phyloP scores from a whole-genome alignment of 78 protist species.

The Cavenderia fasciculata region DNA sequence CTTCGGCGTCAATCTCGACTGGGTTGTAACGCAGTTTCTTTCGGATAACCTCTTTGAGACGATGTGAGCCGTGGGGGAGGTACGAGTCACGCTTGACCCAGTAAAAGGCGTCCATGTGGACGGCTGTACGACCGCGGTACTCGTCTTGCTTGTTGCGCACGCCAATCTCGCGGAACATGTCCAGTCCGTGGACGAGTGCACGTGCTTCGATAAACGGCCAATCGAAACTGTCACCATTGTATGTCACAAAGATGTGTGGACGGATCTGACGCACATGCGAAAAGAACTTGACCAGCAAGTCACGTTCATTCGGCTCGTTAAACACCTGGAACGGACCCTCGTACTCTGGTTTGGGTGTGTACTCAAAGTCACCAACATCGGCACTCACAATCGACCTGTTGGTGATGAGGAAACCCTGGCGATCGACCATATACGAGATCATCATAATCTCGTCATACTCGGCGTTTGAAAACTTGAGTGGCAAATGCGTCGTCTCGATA shows the following conservation, averaged over 20 bases:
- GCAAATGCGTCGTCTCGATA: constrained; percentile 98
- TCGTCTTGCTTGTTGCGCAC: constrained; percentile 55
- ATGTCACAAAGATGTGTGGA: constrained; percentile 96
- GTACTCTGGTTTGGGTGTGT: constrained; percentile 96
- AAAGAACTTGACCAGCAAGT: constrained; percentile 81
- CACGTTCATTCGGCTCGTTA: constrained; percentile 91
- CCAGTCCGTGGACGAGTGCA: constrained; percentile 77
- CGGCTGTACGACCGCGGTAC: constrained; percentile 60
- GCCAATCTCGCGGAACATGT: constrained; percentile 83
- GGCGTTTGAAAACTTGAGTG: constrained; percentile 97
- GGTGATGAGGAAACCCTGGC: constrained; percentile 94
- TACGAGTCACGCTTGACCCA: constrained; percentile 99
- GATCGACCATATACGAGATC: constrained; percentile 99
- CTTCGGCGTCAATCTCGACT: constrained; percentile 98
- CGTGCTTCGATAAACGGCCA: constrained; percentile 98
- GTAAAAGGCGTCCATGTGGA: constrained; percentile 96
- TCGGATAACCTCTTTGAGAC: constrained; percentile 96
- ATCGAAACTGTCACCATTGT: constrained; percentile 99
- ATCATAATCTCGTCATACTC: constrained; percentile 93
- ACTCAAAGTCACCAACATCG: constrained; percentile 97
- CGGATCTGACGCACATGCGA: constrained; percentile 82
- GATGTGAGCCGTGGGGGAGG: constrained; percentile 98
- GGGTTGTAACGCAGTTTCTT: constrained; percentile 98
- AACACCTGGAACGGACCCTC: constrained; percentile 93
- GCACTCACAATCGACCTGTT: constrained; percentile 96